Percentiles rank a stretch among this genome's conserved stretches.
These are phyloP conservation scores for Salix suchowensis DNA, from an alignment of 345 rosid genomes.

Conservation along the genomic window DNA sequence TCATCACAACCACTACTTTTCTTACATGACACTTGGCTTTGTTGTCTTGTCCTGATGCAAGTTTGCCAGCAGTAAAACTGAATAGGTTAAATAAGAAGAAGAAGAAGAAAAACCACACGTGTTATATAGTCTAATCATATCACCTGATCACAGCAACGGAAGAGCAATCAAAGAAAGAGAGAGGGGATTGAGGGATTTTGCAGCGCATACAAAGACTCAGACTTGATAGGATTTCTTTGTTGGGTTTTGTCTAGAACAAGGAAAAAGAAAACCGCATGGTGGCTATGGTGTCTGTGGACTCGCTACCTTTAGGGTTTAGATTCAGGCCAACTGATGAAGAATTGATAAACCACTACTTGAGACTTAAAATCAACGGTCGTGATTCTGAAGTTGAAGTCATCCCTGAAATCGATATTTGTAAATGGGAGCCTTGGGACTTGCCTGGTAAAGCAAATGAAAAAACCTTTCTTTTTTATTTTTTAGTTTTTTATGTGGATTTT, in stretches of 20 bases:
- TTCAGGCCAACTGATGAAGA: constrained; percentile 93
- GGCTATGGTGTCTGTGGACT: constrained; percentile 42
- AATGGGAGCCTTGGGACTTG: constrained; percentile 96
- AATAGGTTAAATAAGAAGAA: neutral
- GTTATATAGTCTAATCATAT: neutral
- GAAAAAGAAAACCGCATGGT: constrained; percentile 7
- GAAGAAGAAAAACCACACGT: neutral
- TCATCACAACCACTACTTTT: neutral
- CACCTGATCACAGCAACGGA: neutral
- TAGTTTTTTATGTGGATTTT: neutral
- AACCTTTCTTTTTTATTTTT: neutral
- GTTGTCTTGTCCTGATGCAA: neutral
- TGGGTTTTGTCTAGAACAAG: neutral
- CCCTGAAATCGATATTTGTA: constrained; percentile 86
- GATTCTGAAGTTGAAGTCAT: constrained; percentile 70
- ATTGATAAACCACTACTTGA: constrained; percentile 77
- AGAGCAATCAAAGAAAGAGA: neutral
- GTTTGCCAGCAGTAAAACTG: neutral
- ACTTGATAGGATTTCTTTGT: neutral
- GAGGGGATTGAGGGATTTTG: neutral
- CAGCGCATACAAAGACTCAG: neutral
- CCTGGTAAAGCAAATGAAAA: constrained; percentile 41
- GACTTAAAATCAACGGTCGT: constrained; percentile 81
- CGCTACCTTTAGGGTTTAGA: constrained; percentile 79
- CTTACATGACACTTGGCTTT: neutral